A percentile compares a stretch with the other conserved stretches of the same genome.
These are phyloP conservation scores for Margaritispora aquatica DNA, from an alignment of 495 filamentous ascomycete genomes.

Conservation along the genomic window DNA sequence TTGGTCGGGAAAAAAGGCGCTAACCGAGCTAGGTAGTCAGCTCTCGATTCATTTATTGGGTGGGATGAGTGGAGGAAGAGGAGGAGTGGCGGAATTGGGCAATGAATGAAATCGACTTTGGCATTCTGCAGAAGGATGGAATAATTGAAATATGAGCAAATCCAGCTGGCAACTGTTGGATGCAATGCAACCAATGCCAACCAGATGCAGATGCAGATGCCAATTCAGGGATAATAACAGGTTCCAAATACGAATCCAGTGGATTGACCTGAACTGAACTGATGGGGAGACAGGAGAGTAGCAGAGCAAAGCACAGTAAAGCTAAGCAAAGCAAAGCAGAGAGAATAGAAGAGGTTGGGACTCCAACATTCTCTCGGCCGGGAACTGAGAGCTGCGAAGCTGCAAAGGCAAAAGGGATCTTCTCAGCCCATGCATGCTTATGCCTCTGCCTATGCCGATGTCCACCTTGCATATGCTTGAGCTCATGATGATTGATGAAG, in stretches of 20 bases:
- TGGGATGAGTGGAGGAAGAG: not conserved
- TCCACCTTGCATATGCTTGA: not conserved
- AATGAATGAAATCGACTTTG: too few relatives aligned
- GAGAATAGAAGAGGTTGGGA: not conserved
- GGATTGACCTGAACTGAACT: too few relatives aligned
- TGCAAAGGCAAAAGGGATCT: not conserved
- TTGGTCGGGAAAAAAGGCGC: not conserved
- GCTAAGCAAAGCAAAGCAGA: not conserved
- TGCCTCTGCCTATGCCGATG: too few relatives aligned
- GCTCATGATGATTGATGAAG: too few relatives aligned
- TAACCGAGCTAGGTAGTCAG: not conserved
- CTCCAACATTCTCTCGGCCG: not conserved
- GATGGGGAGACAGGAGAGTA: not conserved
- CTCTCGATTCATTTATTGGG: not conserved
- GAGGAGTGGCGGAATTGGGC: too few relatives aligned
- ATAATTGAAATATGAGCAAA: too few relatives aligned
- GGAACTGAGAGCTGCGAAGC: not conserved
- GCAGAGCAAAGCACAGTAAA: not conserved
- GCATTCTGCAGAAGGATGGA: too few relatives aligned
- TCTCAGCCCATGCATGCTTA: not conserved
- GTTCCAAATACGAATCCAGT: not conserved
- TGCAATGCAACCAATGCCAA: too few relatives aligned
- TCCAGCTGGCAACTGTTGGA: too few relatives aligned
- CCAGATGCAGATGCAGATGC: too few relatives aligned
- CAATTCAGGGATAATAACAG: not conserved